phyloP scores from a whole-genome alignment of 2,329 filamentous ascomycete genomes.

The Onygenales sp. region DNA sequence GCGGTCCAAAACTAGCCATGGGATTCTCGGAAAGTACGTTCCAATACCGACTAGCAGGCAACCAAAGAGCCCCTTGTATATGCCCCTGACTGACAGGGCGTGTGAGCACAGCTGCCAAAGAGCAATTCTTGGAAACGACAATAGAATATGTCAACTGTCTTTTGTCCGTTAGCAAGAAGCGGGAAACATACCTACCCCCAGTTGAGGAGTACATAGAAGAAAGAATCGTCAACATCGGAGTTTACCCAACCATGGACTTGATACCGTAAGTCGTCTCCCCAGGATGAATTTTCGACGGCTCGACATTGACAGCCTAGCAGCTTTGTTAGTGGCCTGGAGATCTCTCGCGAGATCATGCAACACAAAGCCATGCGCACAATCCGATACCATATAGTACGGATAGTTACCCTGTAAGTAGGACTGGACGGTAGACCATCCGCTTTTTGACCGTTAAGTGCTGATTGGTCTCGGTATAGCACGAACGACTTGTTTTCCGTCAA shows the following conservation, averaged over 20 bases:
- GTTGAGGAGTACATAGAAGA: constrained; percentile 8
- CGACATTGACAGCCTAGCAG: neutral
- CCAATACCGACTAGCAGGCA: neutral
- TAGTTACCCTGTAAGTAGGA: constrained; percentile 5
- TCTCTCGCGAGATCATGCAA: constrained; percentile 1
- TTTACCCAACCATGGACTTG: constrained; percentile 7
- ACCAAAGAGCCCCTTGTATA: neutral
- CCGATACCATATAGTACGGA: constrained; percentile 6
- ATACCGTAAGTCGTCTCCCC: constrained; percentile 4
- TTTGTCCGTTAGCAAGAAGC: constrained; percentile 6
- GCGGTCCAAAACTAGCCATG: constrained; percentile 6
- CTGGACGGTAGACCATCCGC: neutral
- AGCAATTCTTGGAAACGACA: constrained; percentile 6
- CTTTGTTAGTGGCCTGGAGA: constrained; percentile 2
- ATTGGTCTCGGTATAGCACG: neutral
- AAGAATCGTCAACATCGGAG: constrained; percentile 8
- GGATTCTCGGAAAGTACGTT: constrained; percentile 5
- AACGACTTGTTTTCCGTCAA: constrained; percentile 7
- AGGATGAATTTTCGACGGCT: neutral
- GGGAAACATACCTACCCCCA: constrained; percentile 7
- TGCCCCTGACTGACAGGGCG: neutral
- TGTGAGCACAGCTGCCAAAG: constrained; percentile 1
- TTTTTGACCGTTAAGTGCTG: neutral
- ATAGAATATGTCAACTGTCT: constrained; percentile 7
- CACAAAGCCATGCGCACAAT: constrained; percentile 6